A percentile compares a stretch with the other conserved stretches of the same genome.
phyloP scores from a whole-genome alignment of 192 early-diverging fungal genomes.

The Entophlyctis luteolus region DNA sequence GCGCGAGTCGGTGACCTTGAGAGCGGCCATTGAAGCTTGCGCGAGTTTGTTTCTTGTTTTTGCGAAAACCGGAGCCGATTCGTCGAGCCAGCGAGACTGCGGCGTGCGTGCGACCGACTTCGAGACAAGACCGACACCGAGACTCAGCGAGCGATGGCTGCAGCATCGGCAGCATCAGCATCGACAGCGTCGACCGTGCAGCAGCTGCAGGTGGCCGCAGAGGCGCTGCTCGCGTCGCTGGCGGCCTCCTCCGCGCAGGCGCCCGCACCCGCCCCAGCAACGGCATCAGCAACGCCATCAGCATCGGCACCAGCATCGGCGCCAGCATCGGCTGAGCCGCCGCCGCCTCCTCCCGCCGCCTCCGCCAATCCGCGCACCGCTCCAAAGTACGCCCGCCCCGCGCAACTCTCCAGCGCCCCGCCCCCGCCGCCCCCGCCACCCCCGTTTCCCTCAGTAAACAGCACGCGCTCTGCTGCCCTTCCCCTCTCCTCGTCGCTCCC shows the following conservation, averaged over 20 bases:
- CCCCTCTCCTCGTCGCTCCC: neutral
- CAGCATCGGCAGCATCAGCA: too few relatives aligned
- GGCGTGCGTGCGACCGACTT: too few relatives aligned
- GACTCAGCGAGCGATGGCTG: too few relatives aligned
- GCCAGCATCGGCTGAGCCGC: neutral
- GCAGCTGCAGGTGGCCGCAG: neutral
- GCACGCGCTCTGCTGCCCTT: neutral
- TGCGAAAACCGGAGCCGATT: too few relatives aligned
- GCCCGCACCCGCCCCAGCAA: neutral
- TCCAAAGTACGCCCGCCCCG: neutral
- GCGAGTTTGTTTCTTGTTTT: too few relatives aligned
- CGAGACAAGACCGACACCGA: too few relatives aligned
- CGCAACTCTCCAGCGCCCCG: neutral
- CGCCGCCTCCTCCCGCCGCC: neutral
- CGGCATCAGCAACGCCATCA: constrained; percentile 4
- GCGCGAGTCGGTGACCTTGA: constrained; percentile 63
- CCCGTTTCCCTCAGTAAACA: neutral
- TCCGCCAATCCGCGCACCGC: neutral
- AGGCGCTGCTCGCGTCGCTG: too few relatives aligned
- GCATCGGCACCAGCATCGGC: neutral
- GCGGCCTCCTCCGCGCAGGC: neutral
- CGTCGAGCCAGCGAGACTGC: too few relatives aligned
- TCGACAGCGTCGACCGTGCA: too few relatives aligned
- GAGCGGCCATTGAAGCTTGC: too few relatives aligned
- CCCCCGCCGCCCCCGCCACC: neutral